Evolutionary conservation across 164 flowering plant species (phyloP), one percentile per base, ranked within the genome.

Genomic region (Sextonia rubra): DNA sequence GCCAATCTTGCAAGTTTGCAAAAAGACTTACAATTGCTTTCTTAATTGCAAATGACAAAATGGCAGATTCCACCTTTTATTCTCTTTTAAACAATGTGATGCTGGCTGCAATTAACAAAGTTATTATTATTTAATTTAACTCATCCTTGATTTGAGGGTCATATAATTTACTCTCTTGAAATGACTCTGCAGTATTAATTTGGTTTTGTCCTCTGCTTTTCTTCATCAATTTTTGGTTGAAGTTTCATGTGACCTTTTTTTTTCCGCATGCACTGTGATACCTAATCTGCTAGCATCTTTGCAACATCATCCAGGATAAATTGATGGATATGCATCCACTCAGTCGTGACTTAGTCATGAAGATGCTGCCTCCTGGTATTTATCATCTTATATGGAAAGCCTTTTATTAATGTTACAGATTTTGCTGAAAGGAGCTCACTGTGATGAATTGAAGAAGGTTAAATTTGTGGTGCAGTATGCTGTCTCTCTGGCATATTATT

Each of bases 381-480:
- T 37, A 26, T 61, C 30, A 62, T 37, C 11, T 7, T 9, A 37
- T 37, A 37, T 37, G 44, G 8, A 37, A 58, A 65, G 22, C 4
- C 26, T 12, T 18, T 65, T 72, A 25, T 27, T 75, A 15, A 18
- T 55, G 55, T 48, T 75, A 82, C 96, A 95, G 99, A 84, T 95
- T 84, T 84, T 95, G 80, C 83, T 95, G 82, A 93, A 89, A 82
- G 99, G 99, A 71, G 83, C 91, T 49, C 87, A 80, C 74, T 86
- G 88, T 77, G 91, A 90, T 61, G 97, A 90, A 68, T 73, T 95
- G 83, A 95, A 95, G 84, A 90, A 76, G 81, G 78, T 91, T 26
- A 95, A 95, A 79, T 68, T 78, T 81, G 92, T 90, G 58, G 83
- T 93, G 25, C 91, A 85, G 64, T 84, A 82, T 84, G 86, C 97